Percentiles rank a stretch among this genome's conserved stretches.
Conservation (phyloP, 2,329 filamentous ascomycete species). For the Colletotrichum euphorbiae region DNA sequence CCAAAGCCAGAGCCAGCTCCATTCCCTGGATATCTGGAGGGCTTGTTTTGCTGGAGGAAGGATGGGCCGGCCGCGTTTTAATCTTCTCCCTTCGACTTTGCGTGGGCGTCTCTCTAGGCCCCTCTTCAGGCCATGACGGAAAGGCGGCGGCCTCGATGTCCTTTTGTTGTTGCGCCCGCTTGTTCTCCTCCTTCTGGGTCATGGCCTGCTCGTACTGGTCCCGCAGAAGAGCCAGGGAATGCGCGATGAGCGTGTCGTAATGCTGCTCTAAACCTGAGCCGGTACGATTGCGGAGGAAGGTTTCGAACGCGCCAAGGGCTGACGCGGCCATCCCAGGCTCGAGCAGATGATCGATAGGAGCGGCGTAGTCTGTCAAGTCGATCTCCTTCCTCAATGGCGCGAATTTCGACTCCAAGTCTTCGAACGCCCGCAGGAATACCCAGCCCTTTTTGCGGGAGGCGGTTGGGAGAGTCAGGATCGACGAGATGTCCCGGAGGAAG, state of each 20-base stretch:
- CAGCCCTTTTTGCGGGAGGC: neutral
- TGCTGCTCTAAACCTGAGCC: constrained; percentile 53
- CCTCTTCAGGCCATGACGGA: neutral
- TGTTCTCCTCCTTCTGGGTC: neutral
- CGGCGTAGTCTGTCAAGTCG: constrained; percentile 53
- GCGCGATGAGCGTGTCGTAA: constrained; percentile 54
- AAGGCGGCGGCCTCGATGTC: neutral
- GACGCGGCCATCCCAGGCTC: constrained; percentile 53
- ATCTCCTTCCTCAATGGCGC: constrained; percentile 51
- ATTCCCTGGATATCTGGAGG: neutral
- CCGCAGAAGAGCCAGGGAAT: constrained; percentile 50
- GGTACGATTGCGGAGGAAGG: constrained; percentile 46
- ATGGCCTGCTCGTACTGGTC: constrained; percentile 42
- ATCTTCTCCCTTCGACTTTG: neutral
- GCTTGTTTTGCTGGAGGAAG: neutral
- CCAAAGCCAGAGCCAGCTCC: too few relatives aligned
- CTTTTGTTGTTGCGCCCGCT: neutral
- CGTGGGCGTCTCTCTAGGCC: neutral
- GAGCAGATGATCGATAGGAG: constrained; percentile 56
- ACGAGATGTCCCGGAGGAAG: constrained; percentile 55
- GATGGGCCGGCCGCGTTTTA: neutral
- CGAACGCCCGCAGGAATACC: neutral
- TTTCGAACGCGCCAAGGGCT: constrained; percentile 51
- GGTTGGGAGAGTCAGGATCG: constrained; percentile 39
- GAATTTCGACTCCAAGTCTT: constrained; percentile 54